Evolutionary conservation across 495 filamentous ascomycete species (phyloP), one percentile per base, ranked within the genome.

Genomic region (Corynascus novoguineensis): DNA sequence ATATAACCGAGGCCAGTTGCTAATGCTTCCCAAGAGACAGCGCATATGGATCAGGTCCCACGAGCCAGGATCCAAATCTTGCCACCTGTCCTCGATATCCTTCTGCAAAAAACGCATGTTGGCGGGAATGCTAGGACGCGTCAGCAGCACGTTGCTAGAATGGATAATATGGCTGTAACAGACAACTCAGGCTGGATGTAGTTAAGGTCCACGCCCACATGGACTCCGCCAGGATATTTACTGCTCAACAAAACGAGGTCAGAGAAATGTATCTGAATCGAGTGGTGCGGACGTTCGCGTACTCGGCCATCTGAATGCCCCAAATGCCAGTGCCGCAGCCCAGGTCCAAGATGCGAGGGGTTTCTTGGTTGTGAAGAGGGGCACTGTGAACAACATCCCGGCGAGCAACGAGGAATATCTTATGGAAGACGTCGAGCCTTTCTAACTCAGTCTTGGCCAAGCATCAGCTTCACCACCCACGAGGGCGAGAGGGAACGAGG

Each of bases 261-360:
- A 50, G 35, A 58, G 53, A 46, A 38, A n/a, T n/a, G n/a, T n/a
- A n/a, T n/a, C 6, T 27, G 38, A 11, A 2, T 11, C 24, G 27
- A 10, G 12, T 19, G 9, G 24, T 48, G 2, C 22, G 37, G 19
- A 44, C 25, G 14, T 27, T 37, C n/a, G 9, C 85, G 72, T 73
- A 87, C 84, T 87, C 83, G 57, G 88, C 88, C 72, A 96, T 85
- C 60, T 93, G 87, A 63, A 95, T 92, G 21, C 83, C 80, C 92
- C 92, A 96, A 46, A 96, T 92, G 5, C 92, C 91, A 0, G 92
- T 95, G 11, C 92, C 92, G 59, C 86, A 89, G 25, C 92, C 92
- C 46, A 96, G 68, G 67, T 97, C 92, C 22, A 97, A 73, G 37
- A 95, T 84, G 22, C 81, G 71, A 6, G 73, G 71, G 28, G 44